Base-by-base conservation (phyloP, 495 filamentous ascomycete genomes). In the Cudoniella acicularis region DNA sequence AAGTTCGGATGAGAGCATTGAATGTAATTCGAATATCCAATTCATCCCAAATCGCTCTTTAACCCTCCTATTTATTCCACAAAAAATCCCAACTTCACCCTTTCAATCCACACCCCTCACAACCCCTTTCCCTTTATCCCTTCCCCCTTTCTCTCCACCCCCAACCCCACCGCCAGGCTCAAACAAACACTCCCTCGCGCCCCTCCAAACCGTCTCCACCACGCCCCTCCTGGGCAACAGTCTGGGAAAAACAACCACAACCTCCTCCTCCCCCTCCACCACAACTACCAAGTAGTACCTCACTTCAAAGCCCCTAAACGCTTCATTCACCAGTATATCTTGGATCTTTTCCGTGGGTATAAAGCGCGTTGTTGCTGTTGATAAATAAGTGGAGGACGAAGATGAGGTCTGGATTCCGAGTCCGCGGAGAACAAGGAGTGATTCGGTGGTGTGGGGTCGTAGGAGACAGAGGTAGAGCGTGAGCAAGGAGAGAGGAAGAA, bases 241-340 rank as follows among this genome's bases (percentile, higher is more conserved):
- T 55, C 82, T 83, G 71, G 92, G 94, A 71, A 98, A 99, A 3
- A 98, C 91, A 25, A 99, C 93, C 10, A 96, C 87, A 13, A 94
- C 83, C 53, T 90, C 86, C 56, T 85, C 83, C 74, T 98, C 94
- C 40, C 88, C 93, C 67, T 96, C 89, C 49, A 98, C 92, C 62
- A 96, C 86, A 10, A 98, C 89, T 10, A 87, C 84, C 13, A 99
- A 76, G 71, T 96, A 96, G 69, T 91, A 95, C 54, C 87, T 76
- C 49, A 97, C 93, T 72, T 91, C 90, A 69, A 96, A 95, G 42
- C 94, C 93, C 59, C 83, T 83, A 73, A 98, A 98, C 27, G 93
- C 94, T 72, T 99, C 94, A 71, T 97, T 91, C 47, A 99, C 89
- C 56, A 96, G 81, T 56, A 98, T 87, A 73, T 98, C 94, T 54